These are phyloP conservation scores for Tetrahymena elliotti DNA, from an alignment of 73 alveolate genomes.

Conservation along the genomic window DNA sequence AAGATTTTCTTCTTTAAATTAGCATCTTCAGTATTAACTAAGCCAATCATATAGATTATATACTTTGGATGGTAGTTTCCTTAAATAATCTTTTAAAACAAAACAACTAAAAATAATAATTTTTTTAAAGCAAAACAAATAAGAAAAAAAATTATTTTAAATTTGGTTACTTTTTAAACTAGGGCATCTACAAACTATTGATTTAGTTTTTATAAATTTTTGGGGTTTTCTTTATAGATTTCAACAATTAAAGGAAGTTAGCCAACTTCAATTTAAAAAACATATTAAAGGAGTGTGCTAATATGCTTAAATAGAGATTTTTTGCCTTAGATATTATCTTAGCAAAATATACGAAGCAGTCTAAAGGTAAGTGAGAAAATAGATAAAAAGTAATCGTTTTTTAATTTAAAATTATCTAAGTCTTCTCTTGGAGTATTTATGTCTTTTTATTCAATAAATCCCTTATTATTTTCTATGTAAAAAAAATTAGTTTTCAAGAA, in stretches of 20 bases:
- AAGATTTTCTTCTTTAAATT: background rate
- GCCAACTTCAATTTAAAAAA: background rate
- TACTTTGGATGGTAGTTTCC: background rate
- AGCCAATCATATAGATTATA: background rate
- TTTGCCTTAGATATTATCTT: background rate
- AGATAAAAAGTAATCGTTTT: background rate
- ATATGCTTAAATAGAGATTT: background rate
- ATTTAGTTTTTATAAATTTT: background rate
- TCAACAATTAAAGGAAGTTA: background rate
- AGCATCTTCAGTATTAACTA: background rate
- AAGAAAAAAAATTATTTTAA: no score
- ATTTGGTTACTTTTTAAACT: background rate
- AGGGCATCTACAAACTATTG: background rate
- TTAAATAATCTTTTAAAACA: background rate
- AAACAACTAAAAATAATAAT: no score
- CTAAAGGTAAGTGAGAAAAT: background rate
- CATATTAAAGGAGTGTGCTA: background rate
- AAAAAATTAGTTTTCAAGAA: background rate
- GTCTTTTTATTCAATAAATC: background rate
- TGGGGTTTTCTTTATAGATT: background rate
- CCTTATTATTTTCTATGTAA: background rate
- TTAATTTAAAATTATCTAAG: background rate
- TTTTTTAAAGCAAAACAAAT: no score
- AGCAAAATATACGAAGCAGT: background rate
- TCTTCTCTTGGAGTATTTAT: background rate